Base-by-base conservation (phyloP, 495 filamentous ascomycete genomes). In the Chaetomium fimeti region DNA sequence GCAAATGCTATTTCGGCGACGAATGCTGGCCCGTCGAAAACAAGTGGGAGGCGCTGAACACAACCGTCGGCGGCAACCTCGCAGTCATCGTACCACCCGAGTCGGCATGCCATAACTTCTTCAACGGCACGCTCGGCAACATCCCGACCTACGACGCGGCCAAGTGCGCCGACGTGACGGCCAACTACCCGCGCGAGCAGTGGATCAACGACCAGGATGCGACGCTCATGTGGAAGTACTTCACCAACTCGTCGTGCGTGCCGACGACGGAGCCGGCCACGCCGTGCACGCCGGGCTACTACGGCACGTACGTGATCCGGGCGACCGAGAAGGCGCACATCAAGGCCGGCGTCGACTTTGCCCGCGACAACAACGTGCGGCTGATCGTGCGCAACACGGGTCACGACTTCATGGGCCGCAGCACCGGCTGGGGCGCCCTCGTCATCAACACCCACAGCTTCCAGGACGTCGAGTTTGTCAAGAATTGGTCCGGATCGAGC, bases 371-470 rank as follows among this genome's bases (percentile, higher is more conserved):
- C 56, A 85, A 85, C 64, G 78, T 89, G 57, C 81, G 86, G 25
- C 69, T 88, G 8, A 77, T 88, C 28, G 74, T 89, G 25, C 79
- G 84, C 25, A 88, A 87, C 65, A 88, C 86, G 0, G 87, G 87
- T 13, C 84, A 86, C 62, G 83, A 82, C 62, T 76, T 81, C 70
- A 73, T 77, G 36, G 84, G 85, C 58, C 83, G 82, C 61, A 82
- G 79, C 8, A 78, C 76, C 13, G 85, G 85, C 62, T 80, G 77
- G 42, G 83, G 84, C 32, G 74, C 84, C 0, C 69, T 89, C 24
- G 73, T 81, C 53, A 76, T 89, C 62, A 88, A 87, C 81, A 89
- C 85, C 18, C 85, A 88, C 66, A 72, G 79, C 57, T 77, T 89
- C 64, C 82, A 87, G 65, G 69, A 77, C 9, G 63, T 84, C 25